These are phyloP conservation scores for Podosphaera fusca DNA, from an alignment of 2,329 filamentous ascomycete species.

Conservation along the genomic window DNA sequence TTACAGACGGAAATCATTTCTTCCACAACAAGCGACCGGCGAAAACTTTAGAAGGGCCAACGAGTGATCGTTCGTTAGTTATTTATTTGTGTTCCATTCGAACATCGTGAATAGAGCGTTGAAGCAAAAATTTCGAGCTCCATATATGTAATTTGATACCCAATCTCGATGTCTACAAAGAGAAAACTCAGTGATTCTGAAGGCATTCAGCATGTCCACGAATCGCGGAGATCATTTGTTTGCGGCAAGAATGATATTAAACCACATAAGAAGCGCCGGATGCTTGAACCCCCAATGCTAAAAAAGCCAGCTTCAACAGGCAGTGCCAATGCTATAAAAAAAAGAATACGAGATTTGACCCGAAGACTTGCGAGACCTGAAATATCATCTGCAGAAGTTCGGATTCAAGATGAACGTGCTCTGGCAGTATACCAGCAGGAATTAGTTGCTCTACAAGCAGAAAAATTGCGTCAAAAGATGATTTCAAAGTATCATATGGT, in stretches of 20 bases:
- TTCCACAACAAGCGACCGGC: no score
- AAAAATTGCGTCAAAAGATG: constrained; percentile 42
- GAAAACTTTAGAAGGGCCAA: no score
- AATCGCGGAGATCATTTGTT: constrained; percentile 10
- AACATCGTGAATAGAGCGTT: no score
- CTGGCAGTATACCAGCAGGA: constrained; percentile 42
- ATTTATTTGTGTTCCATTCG: no score
- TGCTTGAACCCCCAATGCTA: constrained; percentile 8
- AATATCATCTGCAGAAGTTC: constrained; percentile 42
- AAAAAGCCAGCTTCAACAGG: constrained; percentile 15
- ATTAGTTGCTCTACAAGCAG: constrained; percentile 32
- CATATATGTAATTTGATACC: no score
- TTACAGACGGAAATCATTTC: no score
- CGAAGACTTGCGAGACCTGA: constrained; percentile 37
- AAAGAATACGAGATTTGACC: constrained; percentile 45
- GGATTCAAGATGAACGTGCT: constrained; percentile 49
- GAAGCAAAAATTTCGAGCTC: no score
- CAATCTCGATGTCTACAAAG: constrained; percentile 6
- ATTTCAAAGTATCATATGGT: constrained; percentile 66
- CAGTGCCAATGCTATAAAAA: constrained; percentile 38
- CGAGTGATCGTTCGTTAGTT: no score
- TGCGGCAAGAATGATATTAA: constrained; percentile 5
- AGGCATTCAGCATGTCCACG: constrained; percentile 11
- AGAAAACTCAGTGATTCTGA: constrained; percentile 11
- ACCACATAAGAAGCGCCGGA: constrained; percentile 15